A percentile compares a stretch with the other conserved stretches of the same genome.
Evolutionary conservation across 2,329 filamentous ascomycete genomes (phyloP).

Genomic region (Lachnellula willkommii): DNA sequence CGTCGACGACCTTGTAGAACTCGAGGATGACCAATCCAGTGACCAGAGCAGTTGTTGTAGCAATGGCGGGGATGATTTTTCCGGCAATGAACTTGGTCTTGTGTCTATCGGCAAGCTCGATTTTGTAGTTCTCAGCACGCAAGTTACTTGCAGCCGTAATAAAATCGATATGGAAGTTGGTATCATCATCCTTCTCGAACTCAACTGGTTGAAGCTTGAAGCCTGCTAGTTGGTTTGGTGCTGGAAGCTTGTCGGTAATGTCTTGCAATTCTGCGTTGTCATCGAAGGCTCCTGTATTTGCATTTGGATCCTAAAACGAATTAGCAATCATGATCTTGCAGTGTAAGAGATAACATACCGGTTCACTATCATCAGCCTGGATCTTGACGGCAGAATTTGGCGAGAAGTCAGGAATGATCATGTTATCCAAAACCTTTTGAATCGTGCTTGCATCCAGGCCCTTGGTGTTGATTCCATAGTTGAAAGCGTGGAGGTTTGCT

Average conservation of each 20-base stretch:
- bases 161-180: constrained; percentile 97
- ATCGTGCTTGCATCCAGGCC: constrained; percentile 67
- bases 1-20: constrained; percentile 93
- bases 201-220: constrained; percentile 90
- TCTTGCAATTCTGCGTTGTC: constrained; percentile 72
- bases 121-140: constrained; percentile 97
- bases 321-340: constrained; percentile 21
- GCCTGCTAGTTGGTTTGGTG: constrained; percentile 73
- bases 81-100: constrained; percentile 99
- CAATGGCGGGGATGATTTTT: constrained; percentile 98
- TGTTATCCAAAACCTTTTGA: constrained; percentile 74
- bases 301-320: constrained; percentile 64
- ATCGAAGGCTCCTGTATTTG: constrained; percentile 51
- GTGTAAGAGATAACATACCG: constrained; percentile 44
- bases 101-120: constrained; percentile 84
- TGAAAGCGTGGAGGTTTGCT: constrained; percentile 92
- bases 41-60: constrained; percentile 91
- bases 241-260: constrained; percentile 67
- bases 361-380: constrained; percentile 90
- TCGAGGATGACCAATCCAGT: constrained; percentile 91
- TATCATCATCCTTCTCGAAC: constrained; percentile 98
- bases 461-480: constrained; percentile 92
- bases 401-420: constrained; percentile 93
- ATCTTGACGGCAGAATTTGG: constrained; percentile 92
- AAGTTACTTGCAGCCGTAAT: constrained; percentile 96